A percentile compares a stretch with the other conserved stretches of the same genome.
phyloP scores from a whole-genome alignment of 2,329 filamentous ascomycete species.

The Ceratocystiopsis sp. region DNA sequence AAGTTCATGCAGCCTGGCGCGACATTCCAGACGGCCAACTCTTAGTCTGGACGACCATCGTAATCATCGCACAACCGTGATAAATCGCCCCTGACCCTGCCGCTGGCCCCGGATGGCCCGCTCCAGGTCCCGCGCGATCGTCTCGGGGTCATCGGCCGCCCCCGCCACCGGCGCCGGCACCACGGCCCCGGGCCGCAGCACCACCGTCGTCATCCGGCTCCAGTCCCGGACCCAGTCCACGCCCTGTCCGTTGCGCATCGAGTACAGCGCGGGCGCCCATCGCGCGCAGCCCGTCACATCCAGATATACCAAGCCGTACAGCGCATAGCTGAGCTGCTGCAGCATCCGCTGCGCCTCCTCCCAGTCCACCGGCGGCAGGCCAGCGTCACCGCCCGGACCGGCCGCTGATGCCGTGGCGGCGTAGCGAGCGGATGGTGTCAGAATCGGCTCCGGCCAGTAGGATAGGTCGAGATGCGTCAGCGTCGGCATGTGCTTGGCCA shows the following conservation, averaged over 20 bases:
- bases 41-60: no score
- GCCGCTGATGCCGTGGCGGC: conserved; percentile 15
- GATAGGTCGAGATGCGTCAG: conserved; percentile 45
- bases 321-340: conserved; percentile 31
- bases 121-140: conserved; percentile 6
- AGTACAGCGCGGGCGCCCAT: conserved; percentile 33
- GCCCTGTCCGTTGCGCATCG: conserved; percentile 24
- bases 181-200: conserved; percentile 5
- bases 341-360: conserved; percentile 39
- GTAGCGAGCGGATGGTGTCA: conserved; percentile 36
- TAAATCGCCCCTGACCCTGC: conserved; percentile 10
- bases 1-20: background rate
- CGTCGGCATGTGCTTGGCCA: conserved; percentile 33
- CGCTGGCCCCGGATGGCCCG: conserved; percentile 9
- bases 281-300: conserved; percentile 41
- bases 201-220: conserved; percentile 10
- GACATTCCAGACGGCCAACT: background rate
- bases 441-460: conserved; percentile 42
- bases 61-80: conserved; percentile 7
- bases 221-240: conserved; percentile 30
- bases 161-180: background rate
- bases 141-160: conserved; percentile 2
- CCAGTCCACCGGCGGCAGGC: conserved; percentile 22
- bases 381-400: conserved; percentile 21
- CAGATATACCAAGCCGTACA: conserved; percentile 43